Base-by-base conservation (phyloP, 768 basidiomycete genomes). In the Trametes gibbosa region DNA sequence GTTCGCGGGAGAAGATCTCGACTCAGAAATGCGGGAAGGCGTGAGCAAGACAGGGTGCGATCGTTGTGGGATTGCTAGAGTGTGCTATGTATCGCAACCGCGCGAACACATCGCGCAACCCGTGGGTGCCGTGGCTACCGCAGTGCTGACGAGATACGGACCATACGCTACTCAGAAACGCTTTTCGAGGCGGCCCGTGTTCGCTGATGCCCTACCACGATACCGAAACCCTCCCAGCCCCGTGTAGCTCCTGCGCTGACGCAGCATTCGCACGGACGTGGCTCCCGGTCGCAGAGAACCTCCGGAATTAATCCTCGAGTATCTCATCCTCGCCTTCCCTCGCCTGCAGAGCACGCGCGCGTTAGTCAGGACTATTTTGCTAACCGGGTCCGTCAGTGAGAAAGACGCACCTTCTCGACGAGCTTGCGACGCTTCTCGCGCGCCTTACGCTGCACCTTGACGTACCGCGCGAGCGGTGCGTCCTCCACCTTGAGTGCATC, bases 381-480 rank as follows among this genome's bases (percentile, higher is more conserved):
- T 8, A 21, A n/a, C 40, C 37, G 39, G 19, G 16, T 10, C 41
- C 17, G 41, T 24, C 19, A n/a, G 10, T 16, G 23, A 13, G 43
- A 34, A 29, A 8, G 27, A 61, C 72, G 37, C 61, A 87, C 90
- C 87, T 92, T 93, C 69, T 90, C 87, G 45, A 90, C 73, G 45
- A 92, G 71, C 64, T 81, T 80, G 65, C 80, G 80, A 56, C 84
- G 79, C 72, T 87, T 89, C 66, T 90, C 90, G 71, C 94, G 78
- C 19, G 84, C 79, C 79, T 95, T 97, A 65, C 81, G 80, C 74
- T 89, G 87, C 51, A 94, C 80, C 70, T 86, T 86, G 69, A 92
- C 78, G 73, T 90, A 95, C 71, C 85, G 89, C 53, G 84, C 86
- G 47, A 98, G 74, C 7, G 96, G 95, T 3, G 87, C 84, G 21